Conservation (phyloP, 140 eudicot genomes). For the Stevia rebaudiana region DNA sequence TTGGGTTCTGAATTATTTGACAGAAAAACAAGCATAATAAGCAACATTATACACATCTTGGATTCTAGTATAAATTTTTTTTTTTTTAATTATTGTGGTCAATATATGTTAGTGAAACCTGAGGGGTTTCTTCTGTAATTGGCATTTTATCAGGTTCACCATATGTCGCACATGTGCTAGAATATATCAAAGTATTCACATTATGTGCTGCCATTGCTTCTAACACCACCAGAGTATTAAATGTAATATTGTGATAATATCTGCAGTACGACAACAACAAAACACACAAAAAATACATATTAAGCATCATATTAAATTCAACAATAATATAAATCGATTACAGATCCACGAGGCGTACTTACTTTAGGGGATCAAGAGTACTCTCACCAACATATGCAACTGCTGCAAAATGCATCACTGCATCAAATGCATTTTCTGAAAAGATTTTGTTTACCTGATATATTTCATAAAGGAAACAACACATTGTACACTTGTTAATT, state of each 20-base stretch:
- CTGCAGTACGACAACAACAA: slow-evolving; percentile 33
- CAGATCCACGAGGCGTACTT: slow-evolving; percentile 11
- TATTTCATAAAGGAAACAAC: slow-evolving; percentile 43
- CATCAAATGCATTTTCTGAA: slow-evolving; percentile 90
- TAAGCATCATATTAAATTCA: neutral
- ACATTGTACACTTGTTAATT: slow-evolving; percentile 1
- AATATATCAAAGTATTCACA: slow-evolving; percentile 75
- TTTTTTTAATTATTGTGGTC: neutral
- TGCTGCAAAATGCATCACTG: slow-evolving; percentile 99
- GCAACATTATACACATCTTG: no score
- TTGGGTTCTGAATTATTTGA: slow-evolving; percentile 53
- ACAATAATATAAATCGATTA: neutral
- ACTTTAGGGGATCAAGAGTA: slow-evolving; percentile 86
- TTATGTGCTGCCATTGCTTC: slow-evolving; percentile 88
- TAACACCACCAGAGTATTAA: slow-evolving; percentile 75
- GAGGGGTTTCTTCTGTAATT: slow-evolving; percentile 93
- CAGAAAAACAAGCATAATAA: neutral
- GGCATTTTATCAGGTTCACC: slow-evolving; percentile 98
- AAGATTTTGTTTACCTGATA: slow-evolving; percentile 68
- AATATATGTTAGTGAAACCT: slow-evolving; percentile 39
- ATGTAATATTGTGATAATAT: slow-evolving; percentile 95
- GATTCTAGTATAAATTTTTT: no score
- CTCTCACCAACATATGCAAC: slow-evolving; percentile 98
- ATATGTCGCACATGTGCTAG: slow-evolving; percentile 96
- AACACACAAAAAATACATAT: neutral